These are phyloP conservation scores for Chlamydomonas sphaeroides DNA, from an alignment of 139 green algal species.

Conservation along the genomic window DNA sequence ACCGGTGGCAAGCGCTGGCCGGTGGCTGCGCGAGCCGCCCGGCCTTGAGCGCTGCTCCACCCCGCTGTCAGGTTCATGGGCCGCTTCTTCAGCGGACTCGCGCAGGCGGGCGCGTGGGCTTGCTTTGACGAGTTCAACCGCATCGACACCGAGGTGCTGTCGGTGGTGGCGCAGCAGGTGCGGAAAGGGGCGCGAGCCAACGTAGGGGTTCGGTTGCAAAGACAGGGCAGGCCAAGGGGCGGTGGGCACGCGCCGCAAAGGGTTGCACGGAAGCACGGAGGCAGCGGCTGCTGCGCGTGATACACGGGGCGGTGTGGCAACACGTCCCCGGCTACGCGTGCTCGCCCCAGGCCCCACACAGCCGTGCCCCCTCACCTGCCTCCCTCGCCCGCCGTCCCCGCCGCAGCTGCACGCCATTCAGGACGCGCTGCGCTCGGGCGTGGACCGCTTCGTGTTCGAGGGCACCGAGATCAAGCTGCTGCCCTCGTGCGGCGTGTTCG, in stretches of 20 bases:
- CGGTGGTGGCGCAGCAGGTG: constrained; percentile 60
- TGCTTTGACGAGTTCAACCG: constrained; percentile 94
- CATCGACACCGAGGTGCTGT: constrained; percentile 84
- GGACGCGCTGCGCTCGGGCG: constrained; percentile 56
- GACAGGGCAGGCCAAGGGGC: too few species aligned
- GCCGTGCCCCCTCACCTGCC: too few species aligned
- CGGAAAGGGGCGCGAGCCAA: too few species aligned
- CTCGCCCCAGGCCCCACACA: too few species aligned
- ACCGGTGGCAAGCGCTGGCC: too few species aligned
- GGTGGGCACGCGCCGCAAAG: too few species aligned
- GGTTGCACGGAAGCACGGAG: background rate
- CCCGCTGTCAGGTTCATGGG: constrained; percentile 57
- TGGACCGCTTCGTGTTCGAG: constrained; percentile 76
- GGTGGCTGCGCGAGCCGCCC: too few species aligned
- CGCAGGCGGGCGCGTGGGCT: constrained; percentile 75
- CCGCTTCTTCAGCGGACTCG: constrained; percentile 81
- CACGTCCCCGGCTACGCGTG: too few species aligned
- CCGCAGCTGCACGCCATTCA: constrained; percentile 74
- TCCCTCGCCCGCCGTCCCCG: too few species aligned
- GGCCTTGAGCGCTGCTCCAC: background rate
- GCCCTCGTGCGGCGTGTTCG: constrained; percentile 76
- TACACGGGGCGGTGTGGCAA: too few species aligned
- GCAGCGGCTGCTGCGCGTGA: too few species aligned
- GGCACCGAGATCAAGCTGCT: constrained; percentile 71
- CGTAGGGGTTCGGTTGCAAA: too few species aligned